Evolutionary conservation across 1,284 basidiomycete species (phyloP), one percentile per base, ranked within the genome.

Genomic region (Cryptococcus hybrid): DNA sequence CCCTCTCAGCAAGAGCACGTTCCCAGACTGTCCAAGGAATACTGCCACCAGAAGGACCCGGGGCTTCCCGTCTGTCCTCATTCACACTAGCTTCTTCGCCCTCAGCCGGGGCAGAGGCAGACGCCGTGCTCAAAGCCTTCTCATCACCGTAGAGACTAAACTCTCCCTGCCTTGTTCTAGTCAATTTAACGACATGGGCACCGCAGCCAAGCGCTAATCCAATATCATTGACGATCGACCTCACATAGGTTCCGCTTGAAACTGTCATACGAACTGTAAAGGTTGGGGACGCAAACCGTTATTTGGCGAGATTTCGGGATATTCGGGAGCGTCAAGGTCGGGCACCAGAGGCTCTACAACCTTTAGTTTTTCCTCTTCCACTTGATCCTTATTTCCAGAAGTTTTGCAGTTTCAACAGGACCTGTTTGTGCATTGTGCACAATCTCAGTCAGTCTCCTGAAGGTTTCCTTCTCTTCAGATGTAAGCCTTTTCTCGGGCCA

Each of bases 201-300:
- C 89, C 89, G 45, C 88, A 90, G 2, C 86, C 89, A 24, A 97
- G 75, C 1, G 86, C 84, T 62, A 87, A 85, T 7, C 88, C 90
- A 18, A 97, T 82, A 74, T 97, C 93, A 73, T 97, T 92, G 47
- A 92, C 88, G 63, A 96, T 87, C 2, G 88, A 90, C 51, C 93
- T 87, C 48, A 97, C 92, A 69, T 97, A 97, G n/a, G 93, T 97
- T 30, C 93, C 93, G n/a, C 89, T 89, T 13, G 90, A 92, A 7
- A 96, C 94, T 57, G 83, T 88, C 92, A 97, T 94, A 55, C 84
- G 84, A 60, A 97, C 80, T 8, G 88, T 87, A 74, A 97, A 95
- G n/a, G 87, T 87, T 0, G 87, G 83, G 92, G 89, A 12, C 70
- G 65, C 44, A 69, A 52, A 11, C 67, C 75, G 4, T 73, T 71